Percentiles rank a stretch among this genome's conserved stretches.
Conservation (phyloP, 192 early-diverging fungal genomes). For the Tieghemiomyces parasiticus region DNA sequence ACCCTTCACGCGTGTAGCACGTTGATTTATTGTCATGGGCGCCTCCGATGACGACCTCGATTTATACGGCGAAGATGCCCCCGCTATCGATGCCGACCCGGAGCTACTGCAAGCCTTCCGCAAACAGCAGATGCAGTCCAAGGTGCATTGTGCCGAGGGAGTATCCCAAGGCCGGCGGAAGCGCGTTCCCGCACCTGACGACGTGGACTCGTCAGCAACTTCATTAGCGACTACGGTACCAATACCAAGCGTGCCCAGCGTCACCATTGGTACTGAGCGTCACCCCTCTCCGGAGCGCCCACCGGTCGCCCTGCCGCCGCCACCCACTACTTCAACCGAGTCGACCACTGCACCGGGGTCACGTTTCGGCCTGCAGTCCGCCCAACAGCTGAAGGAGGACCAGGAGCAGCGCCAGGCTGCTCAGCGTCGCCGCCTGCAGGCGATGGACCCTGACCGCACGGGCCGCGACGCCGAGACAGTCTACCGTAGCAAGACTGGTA, state of each 20-base stretch:
- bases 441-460: not conserved
- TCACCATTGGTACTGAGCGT: no score
- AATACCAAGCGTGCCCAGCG: not conserved
- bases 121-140: conserved; percentile 12
- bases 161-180: conserved; percentile 6
- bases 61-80: conserved; percentile 17
- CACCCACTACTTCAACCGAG: conserved; percentile 6
- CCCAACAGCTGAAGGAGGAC: conserved; percentile 6
- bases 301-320: not conserved
- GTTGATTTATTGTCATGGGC: no score
- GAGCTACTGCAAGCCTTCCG: conserved; percentile 21
- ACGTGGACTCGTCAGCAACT: not conserved
- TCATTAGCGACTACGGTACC: not conserved
- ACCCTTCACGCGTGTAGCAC: not conserved
- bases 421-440: conserved; percentile 16
- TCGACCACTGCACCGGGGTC: conserved; percentile 11
- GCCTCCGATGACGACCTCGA: not conserved
- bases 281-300: not conserved
- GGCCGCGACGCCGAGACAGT: conserved; percentile 35
- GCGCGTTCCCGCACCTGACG: conserved; percentile 3
- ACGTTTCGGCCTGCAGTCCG: conserved; percentile 27
- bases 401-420: not conserved
- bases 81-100: conserved; percentile 19
- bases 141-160: conserved; percentile 10
- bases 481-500: conserved; percentile 46